Base-by-base conservation (phyloP, 768 basidiomycete species). In the Amyloporia xantha region DNA sequence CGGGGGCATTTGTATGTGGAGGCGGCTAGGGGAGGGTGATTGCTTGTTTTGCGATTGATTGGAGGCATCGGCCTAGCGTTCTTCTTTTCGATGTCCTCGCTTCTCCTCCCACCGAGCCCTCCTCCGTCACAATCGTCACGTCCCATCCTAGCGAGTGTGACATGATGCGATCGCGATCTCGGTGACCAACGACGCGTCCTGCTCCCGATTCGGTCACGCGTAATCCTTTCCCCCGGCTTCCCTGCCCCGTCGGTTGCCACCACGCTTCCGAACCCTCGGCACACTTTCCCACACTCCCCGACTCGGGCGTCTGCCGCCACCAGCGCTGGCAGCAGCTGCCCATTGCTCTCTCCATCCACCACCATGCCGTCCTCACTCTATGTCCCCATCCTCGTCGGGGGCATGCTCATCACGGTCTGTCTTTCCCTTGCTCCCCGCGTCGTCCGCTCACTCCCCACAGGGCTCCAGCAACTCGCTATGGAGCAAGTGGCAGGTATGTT, bases 381-480 rank as follows among this genome's bases (percentile, higher is more conserved):
- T 64, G 71, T 91, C 47, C 87, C 88, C 26, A 60, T 86, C 60
- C 86, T 98, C 63, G 81, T 97, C 15, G 82, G 73, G 48, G 93
- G 94, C 41, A 96, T 96, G 94, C 87, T 98, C 62, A 67, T 93
- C 51, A 95, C 89, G 15, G 90, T 86, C 51, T 20, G 73, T 65
- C n/a, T 11, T 43, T 2, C 17, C 21, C 19, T 30, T 17, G 23
- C 12, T 41, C 38, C 26, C 40, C 5, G 33, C 27, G 19, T 13
- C 48, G 2, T 19, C 28, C 24, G 38, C 42, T 57, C 20, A 39
- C 27, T 41, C 39, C 47, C 9, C 37, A 0, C 60, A 87, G 85
- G 86, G 87, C 47, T 81, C 86, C 52, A 82, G 78, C 60, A 91
- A 89, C 63, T 87, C 85, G 2, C 69, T 91, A 19, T 89, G 84